Conservation (phyloP, 768 basidiomycete species). For the Polyporus arcularius region DNA sequence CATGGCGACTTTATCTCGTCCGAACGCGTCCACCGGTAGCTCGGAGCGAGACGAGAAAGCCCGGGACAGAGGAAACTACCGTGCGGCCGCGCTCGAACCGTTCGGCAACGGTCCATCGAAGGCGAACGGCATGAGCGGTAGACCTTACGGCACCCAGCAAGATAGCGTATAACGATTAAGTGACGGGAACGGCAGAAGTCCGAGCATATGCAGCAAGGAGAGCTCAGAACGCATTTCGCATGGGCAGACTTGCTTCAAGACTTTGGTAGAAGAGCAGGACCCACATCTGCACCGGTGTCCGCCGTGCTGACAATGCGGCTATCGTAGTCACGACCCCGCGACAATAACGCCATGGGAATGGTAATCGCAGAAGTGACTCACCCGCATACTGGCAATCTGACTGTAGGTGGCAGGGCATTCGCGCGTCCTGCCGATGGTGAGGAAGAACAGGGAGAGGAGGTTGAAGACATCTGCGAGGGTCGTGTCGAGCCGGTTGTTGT, state of each 20-base stretch:
- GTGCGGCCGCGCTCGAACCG: conserved; percentile 4
- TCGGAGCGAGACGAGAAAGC: conserved; percentile 16
- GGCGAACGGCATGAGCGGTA: not conserved
- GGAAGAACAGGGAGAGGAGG: conserved; percentile 93
- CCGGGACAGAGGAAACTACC: conserved; percentile 11
- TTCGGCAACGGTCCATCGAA: not conserved
- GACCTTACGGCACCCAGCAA: conserved; percentile 3
- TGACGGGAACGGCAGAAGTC: not conserved
- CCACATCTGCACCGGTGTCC: not conserved
- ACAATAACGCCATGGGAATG: not conserved
- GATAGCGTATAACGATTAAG: conserved; percentile 8
- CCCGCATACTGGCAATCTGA: conserved; percentile 94
- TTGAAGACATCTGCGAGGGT: conserved; percentile 95
- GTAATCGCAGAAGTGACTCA: conserved; percentile 47
- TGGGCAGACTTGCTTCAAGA: not conserved
- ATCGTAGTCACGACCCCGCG: not conserved
- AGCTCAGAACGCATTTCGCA: not conserved
- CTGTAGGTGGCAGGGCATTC: conserved; percentile 95
- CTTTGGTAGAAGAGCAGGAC: not conserved
- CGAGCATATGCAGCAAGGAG: not conserved
- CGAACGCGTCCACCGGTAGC: conserved; percentile 4
- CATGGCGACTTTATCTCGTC: conserved; percentile 9
- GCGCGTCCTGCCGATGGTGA: conserved; percentile 94
- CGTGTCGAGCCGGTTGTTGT: conserved; percentile 92
- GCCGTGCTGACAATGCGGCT: not conserved